These are phyloP conservation scores for Platanus orientalis DNA, from an alignment of 164 flowering plant genomes.

Conservation along the genomic window DNA sequence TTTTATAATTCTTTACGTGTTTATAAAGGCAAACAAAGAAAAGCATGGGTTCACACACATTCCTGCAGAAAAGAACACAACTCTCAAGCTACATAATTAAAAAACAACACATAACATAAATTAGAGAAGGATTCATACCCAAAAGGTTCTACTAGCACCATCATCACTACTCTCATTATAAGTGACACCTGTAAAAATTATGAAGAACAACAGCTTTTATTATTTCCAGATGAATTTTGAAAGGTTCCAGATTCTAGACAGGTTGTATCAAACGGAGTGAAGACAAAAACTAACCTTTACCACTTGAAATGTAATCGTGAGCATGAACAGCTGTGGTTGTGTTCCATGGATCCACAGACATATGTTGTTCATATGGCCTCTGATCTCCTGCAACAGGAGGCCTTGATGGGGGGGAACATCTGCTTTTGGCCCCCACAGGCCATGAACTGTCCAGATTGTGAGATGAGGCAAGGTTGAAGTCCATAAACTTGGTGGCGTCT, in stretches of 20 bases:
- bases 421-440: neutral
- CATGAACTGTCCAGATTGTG: conserved; percentile 1
- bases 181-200: neutral
- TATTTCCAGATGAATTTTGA: neutral
- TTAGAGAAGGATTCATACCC: conserved; percentile 7
- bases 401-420: neutral
- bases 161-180: neutral
- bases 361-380: neutral
- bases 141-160: neutral
- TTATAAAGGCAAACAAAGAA: too few relatives aligned
- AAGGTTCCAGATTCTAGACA: too few relatives aligned
- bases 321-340: neutral
- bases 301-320: conserved; percentile 2
- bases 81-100: neutral
- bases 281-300: neutral
- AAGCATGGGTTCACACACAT: too few relatives aligned
- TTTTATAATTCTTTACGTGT: too few relatives aligned
- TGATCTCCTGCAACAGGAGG: neutral
- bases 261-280: too few relatives aligned
- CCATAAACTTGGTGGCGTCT: neutral
- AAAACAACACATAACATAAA: neutral
- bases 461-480: neutral
- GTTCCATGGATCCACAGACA: neutral
- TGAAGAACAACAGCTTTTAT: neutral
- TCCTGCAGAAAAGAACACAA: neutral